Conservation (phyloP, 371 early-diverging fungal species). For the Mucor mucedo region DNA sequence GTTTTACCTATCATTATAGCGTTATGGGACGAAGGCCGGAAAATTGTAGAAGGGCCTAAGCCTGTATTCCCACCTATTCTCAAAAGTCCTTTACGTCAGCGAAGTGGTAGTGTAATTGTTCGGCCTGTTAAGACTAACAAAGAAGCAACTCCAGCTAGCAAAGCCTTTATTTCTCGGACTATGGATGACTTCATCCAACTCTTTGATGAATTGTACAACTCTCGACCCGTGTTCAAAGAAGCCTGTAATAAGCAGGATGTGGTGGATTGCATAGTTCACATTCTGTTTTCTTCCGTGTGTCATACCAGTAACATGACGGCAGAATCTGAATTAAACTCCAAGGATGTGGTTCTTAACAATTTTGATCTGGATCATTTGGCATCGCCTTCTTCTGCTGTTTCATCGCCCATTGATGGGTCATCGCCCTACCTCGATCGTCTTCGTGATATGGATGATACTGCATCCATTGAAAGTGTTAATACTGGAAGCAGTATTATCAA, state of each 20-base stretch:
- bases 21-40: conserved; percentile 39
- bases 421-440: conserved; percentile 13
- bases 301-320: conserved; percentile 46
- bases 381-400: conserved; percentile 17
- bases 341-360: conserved; percentile 43
- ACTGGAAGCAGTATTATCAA: conserved; percentile 41
- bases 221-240: conserved; percentile 61
- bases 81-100: conserved; percentile 6
- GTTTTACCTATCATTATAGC: conserved; percentile 35
- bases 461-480: conserved; percentile 19
- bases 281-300: conserved; percentile 63
- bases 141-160: conserved; percentile 2
- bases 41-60: conserved; percentile 14
- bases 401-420: conserved; percentile 19
- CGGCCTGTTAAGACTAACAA: conserved; percentile 1
- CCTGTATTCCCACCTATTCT: conserved; percentile 11
- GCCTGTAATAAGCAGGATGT: conserved; percentile 60
- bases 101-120: conserved; percentile 30
- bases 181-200: conserved; percentile 60
- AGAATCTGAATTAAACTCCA: conserved; percentile 49
- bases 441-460: conserved; percentile 23
- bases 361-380: conserved; percentile 26
- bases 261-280: conserved; percentile 58
- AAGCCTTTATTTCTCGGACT: conserved; percentile 8
- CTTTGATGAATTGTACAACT: conserved; percentile 59